Evolutionary conservation across 1,139 yeast species (phyloP), one percentile per base, ranked within the genome.

Genomic region (Magnusiomyces starmeri): DNA sequence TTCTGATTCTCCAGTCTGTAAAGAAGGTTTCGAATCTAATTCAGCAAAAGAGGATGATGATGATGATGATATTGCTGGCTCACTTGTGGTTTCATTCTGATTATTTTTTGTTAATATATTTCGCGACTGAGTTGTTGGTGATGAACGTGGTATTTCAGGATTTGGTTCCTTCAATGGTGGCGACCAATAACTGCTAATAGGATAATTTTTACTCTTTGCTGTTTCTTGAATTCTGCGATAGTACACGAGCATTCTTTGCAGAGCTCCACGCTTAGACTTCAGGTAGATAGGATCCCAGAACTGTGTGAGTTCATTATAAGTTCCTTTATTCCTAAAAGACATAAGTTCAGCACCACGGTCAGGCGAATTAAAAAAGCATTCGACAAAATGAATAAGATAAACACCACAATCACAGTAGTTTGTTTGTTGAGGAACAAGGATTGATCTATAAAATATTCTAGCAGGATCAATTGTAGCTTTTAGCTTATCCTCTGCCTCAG

Each of bases 391-490:
- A 25, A 94, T 83, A 4, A 92, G 85, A 69, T 87, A 97, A 22
- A 94, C 81, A 1, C 99, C 99, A 70, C 99, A 94, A 65, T 94
- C 98, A 63, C 90, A 87, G 68, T 83, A 82, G 65, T 94, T 94
- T 48, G 82, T 81, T 64, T 94, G 99, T 56, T 77, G 81, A 0
- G 97, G 96, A 0, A 89, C 95, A 27, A 71, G 64, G 4, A 85
- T 84, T 3, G 74, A 70, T 51, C 73, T 68, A 50, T 71, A 65
- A 46, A 65, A 53, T 34, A 77, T 69, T 47, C 73, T 75, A 4
- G 70, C 67, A n/a, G 73, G 72, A 16, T 70, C 69, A 7, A 87
- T 62, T 0, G 70, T 73, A 2, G 84, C 59, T 0, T 70, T 70
- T 57, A 79, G 76, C 60, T 79, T 82, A 43, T 85, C 92, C 55